phyloP scores from a whole-genome alignment of 257 asterid genomes.

The Solanum dulcamara region DNA sequence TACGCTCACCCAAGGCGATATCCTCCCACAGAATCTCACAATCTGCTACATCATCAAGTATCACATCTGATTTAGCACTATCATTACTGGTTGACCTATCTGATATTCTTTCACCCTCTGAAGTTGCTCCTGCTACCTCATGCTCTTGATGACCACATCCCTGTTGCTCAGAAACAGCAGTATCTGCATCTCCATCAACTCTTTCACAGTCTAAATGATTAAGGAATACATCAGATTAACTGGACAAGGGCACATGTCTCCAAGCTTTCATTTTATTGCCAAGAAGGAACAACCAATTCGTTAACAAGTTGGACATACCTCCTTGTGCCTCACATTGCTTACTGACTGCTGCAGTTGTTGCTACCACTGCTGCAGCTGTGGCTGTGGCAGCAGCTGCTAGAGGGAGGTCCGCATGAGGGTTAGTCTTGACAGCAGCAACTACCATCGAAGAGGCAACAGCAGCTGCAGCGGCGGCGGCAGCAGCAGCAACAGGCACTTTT shows the following conservation, averaged over 20 bases:
- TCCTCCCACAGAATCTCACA: constrained; percentile 96
- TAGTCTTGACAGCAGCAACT: constrained; percentile 61
- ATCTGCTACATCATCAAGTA: constrained; percentile 88
- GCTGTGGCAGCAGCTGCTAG: constrained; percentile 91
- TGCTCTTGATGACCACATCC: constrained; percentile 42
- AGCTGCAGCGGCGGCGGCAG: constrained; percentile 84
- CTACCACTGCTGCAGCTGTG: constrained; percentile 89
- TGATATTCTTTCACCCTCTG: constrained; percentile 80
- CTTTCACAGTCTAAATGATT: constrained; percentile 22
- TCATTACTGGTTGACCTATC: constrained; percentile 69
- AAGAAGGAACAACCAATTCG: not conserved
- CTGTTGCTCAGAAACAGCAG: constrained; percentile 22
- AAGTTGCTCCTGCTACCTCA: constrained; percentile 33
- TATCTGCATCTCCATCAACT: constrained; percentile 49
- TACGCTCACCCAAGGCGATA: constrained; percentile 95
- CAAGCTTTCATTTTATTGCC: constrained; percentile 20
- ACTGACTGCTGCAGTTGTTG: constrained; percentile 67
- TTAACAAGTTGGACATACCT: not conserved
- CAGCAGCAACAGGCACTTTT: constrained; percentile 75
- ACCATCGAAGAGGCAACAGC: constrained; percentile 96
- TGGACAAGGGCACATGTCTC: constrained; percentile 39
- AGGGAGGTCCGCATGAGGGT: constrained; percentile 60
- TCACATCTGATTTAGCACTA: constrained; percentile 63
- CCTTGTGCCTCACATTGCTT: constrained; percentile 33
- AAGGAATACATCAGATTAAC: constrained; percentile 24